phyloP scores from a whole-genome alignment of 257 asterid species.

The Linaria vulgaris region DNA sequence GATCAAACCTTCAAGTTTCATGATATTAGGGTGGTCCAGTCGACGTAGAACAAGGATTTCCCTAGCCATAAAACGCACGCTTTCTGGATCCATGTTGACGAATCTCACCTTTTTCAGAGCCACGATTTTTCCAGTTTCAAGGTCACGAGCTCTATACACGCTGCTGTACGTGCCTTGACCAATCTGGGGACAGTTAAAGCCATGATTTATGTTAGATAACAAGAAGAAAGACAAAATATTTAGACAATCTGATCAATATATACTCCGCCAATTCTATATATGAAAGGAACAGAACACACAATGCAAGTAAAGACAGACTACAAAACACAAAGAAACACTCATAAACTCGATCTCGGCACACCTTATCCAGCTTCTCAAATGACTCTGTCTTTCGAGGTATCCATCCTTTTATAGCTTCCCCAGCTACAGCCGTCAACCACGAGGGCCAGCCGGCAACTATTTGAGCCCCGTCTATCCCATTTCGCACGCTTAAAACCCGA shows the following conservation, averaged over 20 bases:
- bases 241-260: too few species aligned
- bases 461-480: conserved; percentile 65
- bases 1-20: conserved; percentile 39
- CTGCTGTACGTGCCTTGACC: conserved; percentile 57
- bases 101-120: conserved; percentile 53
- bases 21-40: conserved; percentile 47
- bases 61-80: conserved; percentile 53
- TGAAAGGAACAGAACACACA: not conserved
- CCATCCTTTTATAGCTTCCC: conserved; percentile 72
- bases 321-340: not conserved
- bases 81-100: conserved; percentile 49
- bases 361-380: conserved; percentile 60
- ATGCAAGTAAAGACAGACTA: conserved; percentile 7
- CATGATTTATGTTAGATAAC: too few species aligned
- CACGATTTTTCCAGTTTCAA: conserved; percentile 34
- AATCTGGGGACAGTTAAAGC: conserved; percentile 25
- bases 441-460: conserved; percentile 78
- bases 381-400: conserved; percentile 52
- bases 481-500: conserved; percentile 47
- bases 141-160: conserved; percentile 46
- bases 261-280: too few species aligned
- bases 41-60: conserved; percentile 47
- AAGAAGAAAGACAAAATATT: too few species aligned
- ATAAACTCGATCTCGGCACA: conserved; percentile 8
- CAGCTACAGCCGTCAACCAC: conserved; percentile 68